phyloP scores from a whole-genome alignment of 2,329 filamentous ascomycete species.

The Arthroderma uncinatum region DNA sequence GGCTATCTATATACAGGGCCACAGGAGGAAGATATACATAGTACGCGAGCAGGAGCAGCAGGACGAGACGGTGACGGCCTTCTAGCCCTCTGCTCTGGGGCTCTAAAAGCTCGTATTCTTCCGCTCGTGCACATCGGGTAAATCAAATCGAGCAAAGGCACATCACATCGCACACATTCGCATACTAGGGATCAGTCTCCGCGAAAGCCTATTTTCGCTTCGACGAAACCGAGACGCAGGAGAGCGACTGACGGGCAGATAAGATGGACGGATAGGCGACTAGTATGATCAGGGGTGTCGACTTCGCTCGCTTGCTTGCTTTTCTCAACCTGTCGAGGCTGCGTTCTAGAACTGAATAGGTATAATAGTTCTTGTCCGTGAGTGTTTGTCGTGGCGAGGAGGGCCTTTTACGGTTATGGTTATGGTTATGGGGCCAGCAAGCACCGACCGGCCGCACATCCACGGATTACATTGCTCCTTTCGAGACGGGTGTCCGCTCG shows the following conservation, averaged over 20 bases:
- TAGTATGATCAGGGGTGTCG: not conserved
- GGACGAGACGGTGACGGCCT: not conserved
- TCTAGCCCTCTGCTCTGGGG: not conserved
- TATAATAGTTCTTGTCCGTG: not conserved
- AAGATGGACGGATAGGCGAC: not conserved
- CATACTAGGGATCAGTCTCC: not conserved
- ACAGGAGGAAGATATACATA: not conserved
- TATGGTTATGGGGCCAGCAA: not conserved
- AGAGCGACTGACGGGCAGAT: not conserved
- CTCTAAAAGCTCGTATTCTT: not conserved
- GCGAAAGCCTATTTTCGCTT: not conserved
- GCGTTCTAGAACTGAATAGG: not conserved
- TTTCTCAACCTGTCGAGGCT: not conserved
- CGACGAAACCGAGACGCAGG: not conserved
- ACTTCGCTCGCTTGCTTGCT: not conserved
- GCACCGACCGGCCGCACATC: not conserved
- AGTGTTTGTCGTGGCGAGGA: not conserved
- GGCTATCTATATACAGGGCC: not conserved
- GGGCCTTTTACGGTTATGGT: too few relatives aligned
- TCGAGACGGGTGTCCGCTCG: not conserved
- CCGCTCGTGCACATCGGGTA: conserved; percentile 2
- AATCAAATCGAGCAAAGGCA: not conserved
- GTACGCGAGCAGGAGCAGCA: not conserved
- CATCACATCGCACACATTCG: not conserved
- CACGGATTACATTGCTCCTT: not conserved